These are phyloP conservation scores for Rosa hybrid DNA, from an alignment of 331 rosid species.

Conservation along the genomic window DNA sequence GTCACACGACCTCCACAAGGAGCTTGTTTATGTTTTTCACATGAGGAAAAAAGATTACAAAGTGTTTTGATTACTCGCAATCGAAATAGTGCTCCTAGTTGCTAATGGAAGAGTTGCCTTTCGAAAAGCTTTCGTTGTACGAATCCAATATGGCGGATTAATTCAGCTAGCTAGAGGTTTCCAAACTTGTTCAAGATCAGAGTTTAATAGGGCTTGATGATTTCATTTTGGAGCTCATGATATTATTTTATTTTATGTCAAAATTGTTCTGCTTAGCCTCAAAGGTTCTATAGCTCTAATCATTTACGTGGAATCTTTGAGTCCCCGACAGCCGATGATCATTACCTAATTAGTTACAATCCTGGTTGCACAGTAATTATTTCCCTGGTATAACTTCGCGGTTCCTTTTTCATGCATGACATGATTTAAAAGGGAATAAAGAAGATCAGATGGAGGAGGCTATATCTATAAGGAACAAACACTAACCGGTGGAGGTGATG, in stretches of 20 bases:
- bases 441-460: background rate
- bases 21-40: background rate
- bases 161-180: background rate
- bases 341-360: background rate
- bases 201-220: background rate
- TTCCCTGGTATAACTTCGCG: background rate
- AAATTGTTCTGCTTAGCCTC: background rate
- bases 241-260: background rate
- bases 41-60: background rate
- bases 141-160: background rate
- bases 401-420: background rate
- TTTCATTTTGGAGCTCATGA: background rate
- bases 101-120: background rate
- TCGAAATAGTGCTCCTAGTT: background rate
- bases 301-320: background rate
- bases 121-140: background rate
- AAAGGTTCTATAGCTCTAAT: background rate
- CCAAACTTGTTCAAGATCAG: background rate
- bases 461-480: background rate
- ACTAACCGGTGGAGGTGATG: conserved; percentile 82
- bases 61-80: background rate
- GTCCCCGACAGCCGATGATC: background rate
- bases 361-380: background rate
- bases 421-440: background rate
- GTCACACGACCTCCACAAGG: background rate